Evolutionary conservation across 139 green algal genomes (phyloP), one percentile per base, ranked within the genome.

Genomic region (Coelastrella sp.): DNA sequence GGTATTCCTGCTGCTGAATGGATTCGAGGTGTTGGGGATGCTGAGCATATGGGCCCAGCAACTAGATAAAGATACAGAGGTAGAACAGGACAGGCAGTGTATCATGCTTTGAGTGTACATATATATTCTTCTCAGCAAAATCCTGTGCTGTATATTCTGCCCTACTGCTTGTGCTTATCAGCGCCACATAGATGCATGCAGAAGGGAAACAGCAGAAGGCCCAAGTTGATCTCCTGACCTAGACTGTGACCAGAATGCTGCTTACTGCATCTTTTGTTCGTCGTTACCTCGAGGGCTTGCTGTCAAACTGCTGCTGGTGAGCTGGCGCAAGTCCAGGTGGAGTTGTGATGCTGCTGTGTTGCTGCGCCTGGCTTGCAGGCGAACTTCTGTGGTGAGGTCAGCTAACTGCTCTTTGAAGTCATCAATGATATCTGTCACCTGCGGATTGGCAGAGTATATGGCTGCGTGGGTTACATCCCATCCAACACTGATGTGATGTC

Each of bases 351-450:
- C 75, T 17, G 75, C 53, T 15, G 53, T 7, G 35, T 40, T 71
- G 23, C 35, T 53, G 53, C 75, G 75, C 35, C 75, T 60, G 32
- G 75, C 75, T 60, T 82, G 75, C 51, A 82, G 38, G 4, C 75
- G 75, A 45, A 82, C 53, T 38, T 82, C 53, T 40, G 75, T 82
- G 35, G 34, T 40, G 21, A 82, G 37, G 3, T 72, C 75, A 23
- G 21, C 3, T 17, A 82, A 25, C 23, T 63, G 45, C 6, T 82
- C 51, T 40, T 69, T 35, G 11, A 69, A 23, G 35, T 53, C 75
- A 57, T 57, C 75, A 11, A 82, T 30, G 19, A 45, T 30, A 19
- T 48, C 48, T 27, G 27, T 30, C 38, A 43, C 23, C 57, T 66
- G 57, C 23, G 19, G 57, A 66, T 27, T 2, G 30, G 1, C 13